Conservation (phyloP, 2,329 filamentous ascomycete species). For the Talaromyces sp. region DNA sequence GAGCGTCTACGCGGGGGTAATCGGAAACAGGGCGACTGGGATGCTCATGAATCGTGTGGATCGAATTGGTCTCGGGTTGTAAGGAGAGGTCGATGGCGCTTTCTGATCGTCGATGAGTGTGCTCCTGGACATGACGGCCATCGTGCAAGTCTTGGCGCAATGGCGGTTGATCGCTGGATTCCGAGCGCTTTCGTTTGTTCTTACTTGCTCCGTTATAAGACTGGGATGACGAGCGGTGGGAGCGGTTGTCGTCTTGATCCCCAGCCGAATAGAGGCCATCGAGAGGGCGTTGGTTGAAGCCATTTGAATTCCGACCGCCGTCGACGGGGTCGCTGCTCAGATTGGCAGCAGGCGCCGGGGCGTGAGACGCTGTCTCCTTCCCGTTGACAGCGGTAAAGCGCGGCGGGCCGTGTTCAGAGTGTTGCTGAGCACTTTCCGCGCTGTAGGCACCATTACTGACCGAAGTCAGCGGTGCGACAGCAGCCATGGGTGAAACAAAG, state of each 20-base stretch:
- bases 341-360: conserved; percentile 1
- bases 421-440: conserved; percentile 27
- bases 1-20: conserved; percentile 23
- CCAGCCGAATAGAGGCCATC: conserved; percentile 41
- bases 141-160: conserved; percentile 32
- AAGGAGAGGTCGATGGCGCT: conserved; percentile 24
- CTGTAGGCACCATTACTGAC: conserved; percentile 29
- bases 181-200: conserved; percentile 64
- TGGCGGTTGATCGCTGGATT: conserved; percentile 50
- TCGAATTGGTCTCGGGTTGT: conserved; percentile 17
- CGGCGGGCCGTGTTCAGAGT: conserved; percentile 38
- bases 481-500: conserved; percentile 28
- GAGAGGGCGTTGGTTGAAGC: conserved; percentile 42
- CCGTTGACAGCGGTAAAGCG: conserved; percentile 46
- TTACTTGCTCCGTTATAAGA: conserved; percentile 36
- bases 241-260: conserved; percentile 20
- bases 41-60: conserved; percentile 18
- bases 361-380: conserved; percentile 21
- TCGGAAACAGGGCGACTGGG: conserved; percentile 18
- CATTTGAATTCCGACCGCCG: conserved; percentile 15
- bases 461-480: conserved; percentile 28
- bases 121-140: conserved; percentile 30
- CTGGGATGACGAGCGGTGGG: conserved; percentile 23
- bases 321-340: conserved; percentile 18
- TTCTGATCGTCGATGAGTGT: conserved; percentile 35